Base-by-base conservation (phyloP, 352 stramenopile species). In the Phytophthora citrophthora region DNA sequence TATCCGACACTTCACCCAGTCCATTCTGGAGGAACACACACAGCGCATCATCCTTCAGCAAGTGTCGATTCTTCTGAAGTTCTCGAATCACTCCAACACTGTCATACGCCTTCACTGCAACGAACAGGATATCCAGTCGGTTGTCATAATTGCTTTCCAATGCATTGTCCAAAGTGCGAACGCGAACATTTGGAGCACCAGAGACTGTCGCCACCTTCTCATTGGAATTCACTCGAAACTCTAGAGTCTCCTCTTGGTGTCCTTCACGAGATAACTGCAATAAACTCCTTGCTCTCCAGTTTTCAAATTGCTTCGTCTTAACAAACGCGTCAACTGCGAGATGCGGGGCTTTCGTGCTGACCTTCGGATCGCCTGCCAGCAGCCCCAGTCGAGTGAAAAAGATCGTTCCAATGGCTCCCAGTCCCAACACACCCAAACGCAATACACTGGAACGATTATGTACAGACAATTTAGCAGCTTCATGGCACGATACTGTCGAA, bases 1-100 rank as follows among this genome's bases (percentile, higher is more conserved):
- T 10, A 10, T 23, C 26, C 3, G 77, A 74, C 13, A 83, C 34
- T 47, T 83, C 70, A 18, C 76, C 76, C 13, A 90, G 66, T 43
- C 83, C 85, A 52, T 94, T 94, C 53, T 92, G 83, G 1, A 92
- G 67, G 38, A 91, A 63, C 13, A 94, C 78, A 39, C 86, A 67
- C 5, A 89, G 44, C 8, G 81, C 76, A 38, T 90, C 71, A 16
- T 74, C 53, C 16, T 70, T 64, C 20, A 93, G 54, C 26, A 82
- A 68, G 32, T 76, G 61, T 26, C 47, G 46, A 26, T 68, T 58
- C 16, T 59, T 74, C 20, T 34, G 49, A 29, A 92, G 68, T 12
- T 78, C 52, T 27, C 60, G 54, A 44, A 90, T 60, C 15, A 80
- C 66, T 3, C 47, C 50, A 0, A 56, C 60, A 49, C 72, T 91